phyloP scores from a whole-genome alignment of 2,329 filamentous ascomycete genomes.

The Aspergillus uvarum region DNA sequence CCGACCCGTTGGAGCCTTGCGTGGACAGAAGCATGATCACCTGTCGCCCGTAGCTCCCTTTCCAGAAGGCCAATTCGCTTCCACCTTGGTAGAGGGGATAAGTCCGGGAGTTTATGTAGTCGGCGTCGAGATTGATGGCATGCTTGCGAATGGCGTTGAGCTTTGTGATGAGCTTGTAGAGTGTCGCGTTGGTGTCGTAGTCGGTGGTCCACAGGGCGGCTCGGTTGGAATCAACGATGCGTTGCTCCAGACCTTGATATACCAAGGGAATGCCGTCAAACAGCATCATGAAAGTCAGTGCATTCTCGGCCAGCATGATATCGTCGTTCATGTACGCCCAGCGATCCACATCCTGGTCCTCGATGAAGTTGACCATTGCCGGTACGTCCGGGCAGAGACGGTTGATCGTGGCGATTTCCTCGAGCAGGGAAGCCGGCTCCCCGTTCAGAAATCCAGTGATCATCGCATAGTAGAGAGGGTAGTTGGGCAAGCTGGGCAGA shows the following conservation, averaged over 20 bases:
- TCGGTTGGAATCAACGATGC: slow-evolving; percentile 53
- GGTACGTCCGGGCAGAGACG: not conserved
- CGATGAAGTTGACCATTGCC: slow-evolving; percentile 52
- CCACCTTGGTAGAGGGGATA: slow-evolving; percentile 43
- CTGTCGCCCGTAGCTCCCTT: slow-evolving; percentile 44
- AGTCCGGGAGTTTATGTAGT: slow-evolving; percentile 42
- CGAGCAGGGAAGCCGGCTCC: slow-evolving; percentile 28
- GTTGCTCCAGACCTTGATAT: slow-evolving; percentile 67
- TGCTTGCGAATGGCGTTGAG: slow-evolving; percentile 47
- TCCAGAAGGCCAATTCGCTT: slow-evolving; percentile 46
- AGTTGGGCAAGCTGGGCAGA: slow-evolving; percentile 49
- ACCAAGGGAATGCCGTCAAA: slow-evolving; percentile 62
- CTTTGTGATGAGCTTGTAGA: slow-evolving; percentile 42
- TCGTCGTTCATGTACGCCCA: slow-evolving; percentile 56
- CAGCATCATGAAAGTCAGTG: slow-evolving; percentile 61
- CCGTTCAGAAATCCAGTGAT: slow-evolving; percentile 34
- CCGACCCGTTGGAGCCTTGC: slow-evolving; percentile 32
- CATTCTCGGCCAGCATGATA: slow-evolving; percentile 57
- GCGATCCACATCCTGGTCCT: slow-evolving; percentile 60
- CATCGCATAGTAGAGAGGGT: slow-evolving; percentile 42
- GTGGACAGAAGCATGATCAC: slow-evolving; percentile 48
- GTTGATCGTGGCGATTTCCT: slow-evolving; percentile 27
- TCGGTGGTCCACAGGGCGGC: slow-evolving; percentile 41
- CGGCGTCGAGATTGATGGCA: slow-evolving; percentile 34
- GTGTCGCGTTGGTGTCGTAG: slow-evolving; percentile 18